Base-by-base conservation (phyloP, 345 rosid genomes). In the Populus alba region DNA sequence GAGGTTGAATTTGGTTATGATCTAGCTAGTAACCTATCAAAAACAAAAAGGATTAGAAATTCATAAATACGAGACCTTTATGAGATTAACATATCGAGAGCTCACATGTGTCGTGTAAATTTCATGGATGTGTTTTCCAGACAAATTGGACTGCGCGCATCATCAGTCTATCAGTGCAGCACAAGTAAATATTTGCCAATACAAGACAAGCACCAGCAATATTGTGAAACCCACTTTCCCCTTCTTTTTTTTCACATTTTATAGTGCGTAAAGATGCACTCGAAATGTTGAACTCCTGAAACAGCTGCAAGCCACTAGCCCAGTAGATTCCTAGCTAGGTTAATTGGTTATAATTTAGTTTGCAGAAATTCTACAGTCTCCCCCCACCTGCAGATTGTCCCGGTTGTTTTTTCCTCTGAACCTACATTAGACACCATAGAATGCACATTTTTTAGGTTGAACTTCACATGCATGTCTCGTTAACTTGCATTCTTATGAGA, bases 21-120 rank as follows among this genome's bases (percentile, higher is more conserved):
- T 66, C 66, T 31, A 63, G 69, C 66, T 31, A 63, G 69, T 37
- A 67, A 55, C 57, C 53, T 68, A 76, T 38, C 47, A 55, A 27
- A 76, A 31, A 17, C 49, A 23, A 18, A 33, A n/a, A 23, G 2
- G 5, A 49, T 6, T 27, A 37, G 25, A 53, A 63, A 13, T 37
- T 31, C 65, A 39, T 7, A 31, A 4, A 33, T 33, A 33, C 47
- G 22, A 62, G 31, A 57, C 67, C 67, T 29, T 65, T 70, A 23
- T 43, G 66, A 73, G 35, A 47, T 68, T 68, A 22, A 68, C 7
- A 20, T 17, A 38, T 2, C 45, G 39, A 39, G 7, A 68, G 49
- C 7, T 29, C 33, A 16, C 37, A 31, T 31, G 69, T 16, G 16
- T 16, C 10, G 6, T 66, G 69, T 20, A 16, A 66, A 66, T 33